A percentile compares a stretch with the other conserved stretches of the same genome.
These are phyloP conservation scores for Bretschneidera sinensis DNA, from an alignment of 345 rosid genomes.

Conservation along the genomic window DNA sequence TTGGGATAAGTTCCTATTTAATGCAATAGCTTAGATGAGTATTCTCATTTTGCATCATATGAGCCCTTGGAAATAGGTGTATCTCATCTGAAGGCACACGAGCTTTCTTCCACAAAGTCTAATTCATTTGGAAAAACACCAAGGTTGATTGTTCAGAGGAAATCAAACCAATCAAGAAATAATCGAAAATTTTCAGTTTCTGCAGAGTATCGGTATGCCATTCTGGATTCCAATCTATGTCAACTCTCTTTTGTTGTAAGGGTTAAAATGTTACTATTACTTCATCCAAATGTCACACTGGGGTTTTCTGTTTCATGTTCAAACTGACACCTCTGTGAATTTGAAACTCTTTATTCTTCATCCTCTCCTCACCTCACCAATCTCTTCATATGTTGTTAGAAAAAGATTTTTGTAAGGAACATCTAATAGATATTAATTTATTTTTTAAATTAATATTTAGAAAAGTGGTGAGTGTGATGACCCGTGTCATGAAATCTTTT, in stretches of 20 bases:
- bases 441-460: no score
- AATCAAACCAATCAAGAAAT: slow-evolving; percentile 21
- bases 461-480: no score
- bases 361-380: no score
- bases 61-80: slow-evolving; percentile 34
- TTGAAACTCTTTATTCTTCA: no score
- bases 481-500: no score
- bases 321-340: no score
- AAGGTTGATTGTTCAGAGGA: slow-evolving; percentile 36
- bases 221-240: background rate
- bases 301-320: no score
- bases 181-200: slow-evolving; percentile 39
- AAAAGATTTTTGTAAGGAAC: background rate
- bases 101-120: slow-evolving; percentile 41
- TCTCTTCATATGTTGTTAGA: background rate
- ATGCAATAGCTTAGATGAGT: background rate
- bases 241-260: background rate
- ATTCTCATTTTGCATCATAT: background rate
- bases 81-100: slow-evolving; percentile 31
- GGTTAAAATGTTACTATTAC: background rate
- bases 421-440: background rate
- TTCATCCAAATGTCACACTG: background rate
- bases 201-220: slow-evolving; percentile 53
- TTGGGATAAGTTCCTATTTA: background rate
- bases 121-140: slow-evolving; percentile 30